Percentiles rank a stretch among this genome's conserved stretches.
Conservation (phyloP, 257 asterid species). For the Nemophila menziesii region DNA sequence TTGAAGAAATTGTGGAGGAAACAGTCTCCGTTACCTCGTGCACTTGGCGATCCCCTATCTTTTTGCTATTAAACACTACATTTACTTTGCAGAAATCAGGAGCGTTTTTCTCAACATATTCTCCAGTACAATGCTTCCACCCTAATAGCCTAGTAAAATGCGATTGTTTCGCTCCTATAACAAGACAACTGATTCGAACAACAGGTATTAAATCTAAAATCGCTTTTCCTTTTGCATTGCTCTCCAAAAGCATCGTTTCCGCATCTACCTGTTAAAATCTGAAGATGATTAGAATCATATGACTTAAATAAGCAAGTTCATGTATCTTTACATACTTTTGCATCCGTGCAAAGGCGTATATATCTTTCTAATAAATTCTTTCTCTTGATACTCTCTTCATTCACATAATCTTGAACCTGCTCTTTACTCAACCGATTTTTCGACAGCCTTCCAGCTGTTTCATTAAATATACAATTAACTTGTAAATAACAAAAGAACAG, state of each 20-base stretch:
- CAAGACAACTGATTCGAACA: constrained; percentile 43
- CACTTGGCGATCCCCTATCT: constrained; percentile 14
- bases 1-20: constrained; percentile 10
- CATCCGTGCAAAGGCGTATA: constrained; percentile 49
- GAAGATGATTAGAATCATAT: not conserved
- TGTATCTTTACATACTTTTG: constrained; percentile 27
- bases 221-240: constrained; percentile 57
- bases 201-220: constrained; percentile 53
- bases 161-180: constrained; percentile 46
- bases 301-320: not conserved
- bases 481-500: not conserved
- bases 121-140: constrained; percentile 47
- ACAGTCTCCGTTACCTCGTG: constrained; percentile 13
- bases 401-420: constrained; percentile 42
- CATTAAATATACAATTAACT: constrained; percentile 3
- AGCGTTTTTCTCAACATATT: constrained; percentile 51
- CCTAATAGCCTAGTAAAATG: constrained; percentile 38
- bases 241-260: constrained; percentile 77
- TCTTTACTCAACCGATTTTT: constrained; percentile 64
- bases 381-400: constrained; percentile 57
- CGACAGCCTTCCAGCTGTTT: constrained; percentile 62
- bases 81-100: constrained; percentile 51
- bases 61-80: constrained; percentile 35
- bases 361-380: constrained; percentile 45
- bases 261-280: constrained; percentile 37